Evolutionary conservation across 371 early-diverging fungal genomes (phyloP).

Genomic region (Mucor irregularis): DNA sequence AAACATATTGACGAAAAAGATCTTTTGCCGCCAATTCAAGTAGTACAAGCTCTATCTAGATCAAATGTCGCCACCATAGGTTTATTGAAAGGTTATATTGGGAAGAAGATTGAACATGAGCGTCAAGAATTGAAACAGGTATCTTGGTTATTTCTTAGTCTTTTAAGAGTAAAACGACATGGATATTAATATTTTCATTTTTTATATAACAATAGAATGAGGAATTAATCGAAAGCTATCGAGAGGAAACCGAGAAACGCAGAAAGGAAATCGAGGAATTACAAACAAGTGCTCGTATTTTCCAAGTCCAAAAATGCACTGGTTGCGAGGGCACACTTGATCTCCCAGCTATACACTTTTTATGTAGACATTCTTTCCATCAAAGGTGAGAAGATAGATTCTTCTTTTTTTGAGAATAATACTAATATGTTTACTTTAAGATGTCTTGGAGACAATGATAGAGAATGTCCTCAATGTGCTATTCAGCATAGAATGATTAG

Average conservation of each 20-base stretch:
- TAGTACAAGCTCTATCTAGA: constrained; percentile 81
- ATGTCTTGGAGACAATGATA: constrained; percentile 73
- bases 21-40: constrained; percentile 85
- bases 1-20: constrained; percentile 83
- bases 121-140: constrained; percentile 66
- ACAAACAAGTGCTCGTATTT: constrained; percentile 72
- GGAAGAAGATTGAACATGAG: constrained; percentile 75
- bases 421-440: constrained; percentile 15
- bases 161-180: too few species aligned
- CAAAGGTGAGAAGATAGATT: constrained; percentile 61
- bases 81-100: constrained; percentile 80
- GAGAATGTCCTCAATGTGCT: constrained; percentile 88
- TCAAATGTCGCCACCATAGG: constrained; percentile 86
- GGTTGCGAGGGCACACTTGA: constrained; percentile 82
- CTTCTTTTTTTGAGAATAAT: background rate
- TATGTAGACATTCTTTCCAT: constrained; percentile 94
- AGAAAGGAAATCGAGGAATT: constrained; percentile 81
- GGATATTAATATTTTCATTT: too few species aligned
- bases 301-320: constrained; percentile 89
- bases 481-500: constrained; percentile 80
- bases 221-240: constrained; percentile 69
- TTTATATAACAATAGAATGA: too few species aligned
- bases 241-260: constrained; percentile 78
- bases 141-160: background rate
- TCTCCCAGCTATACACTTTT: constrained; percentile 88